Conservation (phyloP, 2,329 filamentous ascomycete species). For the Tolypocladium cylindrosporum region DNA sequence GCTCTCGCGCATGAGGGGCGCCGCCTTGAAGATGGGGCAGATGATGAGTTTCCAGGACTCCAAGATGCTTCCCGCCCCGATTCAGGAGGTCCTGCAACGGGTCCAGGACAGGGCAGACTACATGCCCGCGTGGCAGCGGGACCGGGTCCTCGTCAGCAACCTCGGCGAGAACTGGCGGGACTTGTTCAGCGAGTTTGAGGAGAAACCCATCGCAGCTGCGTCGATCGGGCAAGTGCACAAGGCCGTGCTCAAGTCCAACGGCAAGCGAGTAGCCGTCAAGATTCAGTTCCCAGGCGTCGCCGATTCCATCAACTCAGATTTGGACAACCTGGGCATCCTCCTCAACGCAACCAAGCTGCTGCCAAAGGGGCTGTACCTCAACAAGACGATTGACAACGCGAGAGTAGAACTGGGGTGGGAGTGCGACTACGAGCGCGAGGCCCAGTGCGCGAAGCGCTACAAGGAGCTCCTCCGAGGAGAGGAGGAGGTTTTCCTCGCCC, state of each 20-base stretch:
- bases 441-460: conserved; percentile 69
- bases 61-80: conserved; percentile 81
- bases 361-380: conserved; percentile 83
- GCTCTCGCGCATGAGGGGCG: conserved; percentile 90
- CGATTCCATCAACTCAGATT: conserved; percentile 89
- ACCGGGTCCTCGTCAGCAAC: conserved; percentile 70
- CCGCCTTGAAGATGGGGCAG: conserved; percentile 92
- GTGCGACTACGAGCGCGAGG: conserved; percentile 89
- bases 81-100: conserved; percentile 82
- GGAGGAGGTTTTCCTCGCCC: conserved; percentile 65
- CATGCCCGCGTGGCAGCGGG: conserved; percentile 89
- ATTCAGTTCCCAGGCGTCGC: conserved; percentile 96
- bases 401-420: conserved; percentile 90
- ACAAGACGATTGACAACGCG: conserved; percentile 96
- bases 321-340: conserved; percentile 86
- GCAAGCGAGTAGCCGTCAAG: conserved; percentile 79
- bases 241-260: conserved; percentile 66
- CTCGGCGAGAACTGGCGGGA: conserved; percentile 78
- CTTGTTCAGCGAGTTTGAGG: conserved; percentile 75
- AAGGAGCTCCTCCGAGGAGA: conserved; percentile 59
- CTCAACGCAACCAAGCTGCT: conserved; percentile 83
- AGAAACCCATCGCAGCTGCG: conserved; percentile 85
- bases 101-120: conserved; percentile 97
- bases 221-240: conserved; percentile 96
- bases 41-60: conserved; percentile 98